Base-by-base conservation (phyloP, 108 stramenopile genomes). In the Licmophora abbreviata region DNA sequence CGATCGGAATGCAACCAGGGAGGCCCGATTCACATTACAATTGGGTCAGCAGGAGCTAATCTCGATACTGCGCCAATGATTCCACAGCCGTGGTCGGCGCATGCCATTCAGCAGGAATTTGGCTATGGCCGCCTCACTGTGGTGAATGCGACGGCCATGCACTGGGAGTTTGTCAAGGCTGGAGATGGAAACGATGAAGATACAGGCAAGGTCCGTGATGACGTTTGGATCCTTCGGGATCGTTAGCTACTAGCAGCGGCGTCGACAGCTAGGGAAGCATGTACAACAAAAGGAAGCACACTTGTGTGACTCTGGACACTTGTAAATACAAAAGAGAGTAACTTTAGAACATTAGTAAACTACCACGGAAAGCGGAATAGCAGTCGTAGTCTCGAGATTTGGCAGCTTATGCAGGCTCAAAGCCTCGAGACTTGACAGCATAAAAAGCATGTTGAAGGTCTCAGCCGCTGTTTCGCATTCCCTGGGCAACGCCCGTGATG, bases 401-500 rank as follows among this genome's bases (percentile, higher is more conserved):
- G n/a, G n/a, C n/a, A n/a, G n/a, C n/a, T n/a, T n/a, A n/a, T n/a
- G n/a, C n/a, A n/a, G n/a, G n/a, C n/a, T n/a, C n/a, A n/a, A n/a
- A n/a, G n/a, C n/a, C n/a, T n/a, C n/a, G n/a, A n/a, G n/a, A n/a
- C n/a, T n/a, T n/a, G n/a, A n/a, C n/a, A n/a, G n/a, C n/a, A n/a
- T n/a, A n/a, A n/a, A n/a, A n/a, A n/a, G n/a, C n/a, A n/a, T n/a
- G n/a, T n/a, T n/a, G n/a, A n/a, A n/a, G 5, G 38, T 18, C 2
- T 40, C 83, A 98, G 21, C 97, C 97, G 42, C 85, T 91, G 87
- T 98, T 98, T 54, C 86, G 77, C 92, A 98, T 93, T n/a, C 97
- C 97, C 14, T 83, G 75, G 21, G 93, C 89, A 60, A 98, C 89
- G 14, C 95, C 97, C 52, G 88, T 96, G 51, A 98, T 92, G 1